These are phyloP conservation scores for Excoecaria cochinchinensis DNA, from an alignment of 345 rosid species.

Conservation along the genomic window DNA sequence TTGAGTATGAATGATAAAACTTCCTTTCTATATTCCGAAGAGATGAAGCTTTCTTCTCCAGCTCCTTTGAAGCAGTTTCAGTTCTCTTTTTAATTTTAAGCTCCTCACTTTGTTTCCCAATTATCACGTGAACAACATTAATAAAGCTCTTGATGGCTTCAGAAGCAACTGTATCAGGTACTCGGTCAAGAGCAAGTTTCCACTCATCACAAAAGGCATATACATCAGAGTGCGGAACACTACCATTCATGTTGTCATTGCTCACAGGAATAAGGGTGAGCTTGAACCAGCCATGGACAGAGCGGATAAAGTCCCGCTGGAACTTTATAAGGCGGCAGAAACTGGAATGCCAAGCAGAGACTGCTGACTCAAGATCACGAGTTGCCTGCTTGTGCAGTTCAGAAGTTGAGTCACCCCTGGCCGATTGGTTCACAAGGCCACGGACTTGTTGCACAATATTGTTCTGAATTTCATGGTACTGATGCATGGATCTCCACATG, in stretches of 20 bases:
- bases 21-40: slow-evolving; percentile 86
- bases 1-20: slow-evolving; percentile 88
- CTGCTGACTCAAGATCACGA: slow-evolving; percentile 86
- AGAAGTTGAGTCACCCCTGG: slow-evolving; percentile 79
- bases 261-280: slow-evolving; percentile 76
- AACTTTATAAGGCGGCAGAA: slow-evolving; percentile 77
- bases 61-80: slow-evolving; percentile 75
- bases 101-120: slow-evolving; percentile 73
- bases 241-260: slow-evolving; percentile 40
- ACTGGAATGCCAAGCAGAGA: slow-evolving; percentile 86
- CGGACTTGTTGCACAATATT: slow-evolving; percentile 89
- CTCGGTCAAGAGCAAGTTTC: slow-evolving; percentile 87
- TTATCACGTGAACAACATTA: slow-evolving; percentile 77
- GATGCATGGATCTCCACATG: slow-evolving; percentile 96
- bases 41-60: slow-evolving; percentile 90
- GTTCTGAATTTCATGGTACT: slow-evolving; percentile 80
- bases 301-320: slow-evolving; percentile 72
- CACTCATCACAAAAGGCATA: slow-evolving; percentile 86
- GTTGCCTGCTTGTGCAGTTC: slow-evolving; percentile 92
- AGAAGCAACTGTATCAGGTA: slow-evolving; percentile 95
- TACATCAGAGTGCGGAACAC: slow-evolving; percentile 46
- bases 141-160: slow-evolving; percentile 98
- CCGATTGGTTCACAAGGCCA: slow-evolving; percentile 75
- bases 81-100: slow-evolving; percentile 75
- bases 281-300: slow-evolving; percentile 92